Evolutionary conservation across 495 filamentous ascomycete species (phyloP), one percentile per base, ranked within the genome.

Genomic region (Parathielavia appendiculata): DNA sequence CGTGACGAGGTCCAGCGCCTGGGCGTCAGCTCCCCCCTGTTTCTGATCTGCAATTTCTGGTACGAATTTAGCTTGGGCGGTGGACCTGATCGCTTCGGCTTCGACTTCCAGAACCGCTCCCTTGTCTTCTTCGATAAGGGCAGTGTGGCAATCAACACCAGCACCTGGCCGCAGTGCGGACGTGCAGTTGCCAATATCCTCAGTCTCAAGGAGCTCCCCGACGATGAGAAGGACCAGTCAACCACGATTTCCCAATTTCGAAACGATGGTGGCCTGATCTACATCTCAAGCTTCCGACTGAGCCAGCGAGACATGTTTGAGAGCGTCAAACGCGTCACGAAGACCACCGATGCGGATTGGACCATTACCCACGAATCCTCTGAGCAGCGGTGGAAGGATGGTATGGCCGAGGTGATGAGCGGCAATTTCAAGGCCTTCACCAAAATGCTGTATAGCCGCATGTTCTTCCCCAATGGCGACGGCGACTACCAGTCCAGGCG

Each of bases 321-420:
- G 16, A 65, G 70, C 34, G 54, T 78, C 5, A 66, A 79, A 51
- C 79, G 83, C 5, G 83, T 83, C 0, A 80, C 77, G 0, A 78
- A 76, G 0, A 77, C 74, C 0, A 77, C 66, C 10, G 69, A 76
- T 46, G 59, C 41, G 0, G 83, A 86, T 55, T 90, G 86, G 85
- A 77, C 63, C 0, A 77, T 88, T 47, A 68, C 50, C 5, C 53
- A 77, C 16, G 74, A 82, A 65, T 45, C 69, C 0, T 56, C 70
- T 0, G 59, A 65, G 39, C 66, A 83, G 63, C 75, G 80, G 0
- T 81, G 71, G 56, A 54, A 70, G 36, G 59, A 70, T 2, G 82
- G 72, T 0, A 19, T 70, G 43, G 69, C 26, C 14, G 50, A 69
- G 60, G 59, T 65, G 36, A 45, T 81, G 58, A 39, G 71, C 46